Base-by-base conservation (phyloP, 2,329 filamentous ascomycete species). In the Fusarium sp. region DNA sequence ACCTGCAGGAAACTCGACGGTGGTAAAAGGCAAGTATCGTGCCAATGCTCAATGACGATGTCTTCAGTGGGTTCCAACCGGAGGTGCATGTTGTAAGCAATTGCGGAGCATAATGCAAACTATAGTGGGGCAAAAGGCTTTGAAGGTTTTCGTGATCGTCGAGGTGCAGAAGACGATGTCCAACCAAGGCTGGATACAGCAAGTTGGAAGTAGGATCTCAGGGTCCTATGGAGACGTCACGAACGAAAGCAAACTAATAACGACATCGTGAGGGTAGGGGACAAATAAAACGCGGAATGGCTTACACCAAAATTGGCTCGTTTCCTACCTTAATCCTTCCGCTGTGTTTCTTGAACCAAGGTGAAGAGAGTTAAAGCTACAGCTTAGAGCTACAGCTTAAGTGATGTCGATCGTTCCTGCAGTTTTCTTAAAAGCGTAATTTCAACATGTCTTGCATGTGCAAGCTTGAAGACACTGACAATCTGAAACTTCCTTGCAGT, bases 191-290 rank as follows among this genome's bases (percentile, higher is more conserved):
- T 38, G 10, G 10, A 38, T 6, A n/a, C 9, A n/a, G 18, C 8
- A 38, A 38, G 34, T 38, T 38, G 34, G 34, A 38, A 38, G 3
- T 38, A 38, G 18, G 16, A 16, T n/a, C 16, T 11, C 11, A 38
- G 18, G 34, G 34, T 38, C 34, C 6, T n/a, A 12, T 38, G 18
- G 34, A 38, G 18, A 38, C 34, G 10, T 12, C 34, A n/a, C 10
- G 18, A 10, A 38, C 3, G 10, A n/a, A 12, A 3, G 6, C 10
- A 38, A n/a, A 2, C 18, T n/a, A 38, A 38, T 4, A 38, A 5
- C 18, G 3, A 4, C 18, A n/a, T n/a, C 18, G 3, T n/a, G 0
- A 38, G 6, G 18, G 10, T 7, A 6, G 10, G 0, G 3, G 34
- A n/a, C 10, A 38, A 12, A 38, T 6, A 38, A 11, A 7, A 1